A percentile compares a stretch with the other conserved stretches of the same genome.
phyloP scores from a whole-genome alignment of 73 alveolate genomes.

The Effrenium voratum region DNA sequence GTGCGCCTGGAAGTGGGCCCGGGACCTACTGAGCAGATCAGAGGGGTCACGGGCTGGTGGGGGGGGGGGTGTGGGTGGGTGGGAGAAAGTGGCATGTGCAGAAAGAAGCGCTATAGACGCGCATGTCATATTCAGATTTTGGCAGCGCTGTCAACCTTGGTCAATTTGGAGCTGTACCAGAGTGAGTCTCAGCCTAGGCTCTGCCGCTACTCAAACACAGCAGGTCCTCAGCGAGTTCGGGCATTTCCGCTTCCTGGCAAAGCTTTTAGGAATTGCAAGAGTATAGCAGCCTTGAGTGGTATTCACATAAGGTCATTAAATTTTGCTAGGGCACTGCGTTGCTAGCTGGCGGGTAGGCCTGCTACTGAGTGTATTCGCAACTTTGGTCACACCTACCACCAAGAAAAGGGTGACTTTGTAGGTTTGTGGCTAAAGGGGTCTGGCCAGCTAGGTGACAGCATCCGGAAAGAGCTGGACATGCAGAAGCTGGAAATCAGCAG shows the following conservation, averaged over 20 bases:
- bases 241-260: constrained; percentile 33
- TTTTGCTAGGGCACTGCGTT: too few relatives aligned
- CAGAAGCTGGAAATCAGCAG: constrained; percentile 84
- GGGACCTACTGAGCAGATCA: too few relatives aligned
- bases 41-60: neutral
- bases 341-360: too few relatives aligned
- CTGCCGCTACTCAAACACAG: constrained; percentile 81
- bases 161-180: too few relatives aligned
- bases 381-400: too few relatives aligned
- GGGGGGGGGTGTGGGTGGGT: neutral
- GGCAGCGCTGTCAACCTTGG: too few relatives aligned
- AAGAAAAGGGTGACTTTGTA: too few relatives aligned
- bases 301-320: too few relatives aligned
- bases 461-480: constrained; percentile 83
- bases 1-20: constrained; percentile 90
- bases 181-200: neutral
- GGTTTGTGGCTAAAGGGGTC: too few relatives aligned
- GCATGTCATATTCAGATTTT: neutral
- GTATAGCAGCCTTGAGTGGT: too few relatives aligned
- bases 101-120: neutral
- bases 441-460: constrained; percentile 82
- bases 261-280: neutral
- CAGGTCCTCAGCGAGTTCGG: constrained; percentile 83
- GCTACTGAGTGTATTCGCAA: too few relatives aligned
- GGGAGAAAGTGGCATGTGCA: neutral